These are phyloP conservation scores for Alternaria dauci DNA, from an alignment of 2,329 filamentous ascomycete genomes.

Conservation along the genomic window DNA sequence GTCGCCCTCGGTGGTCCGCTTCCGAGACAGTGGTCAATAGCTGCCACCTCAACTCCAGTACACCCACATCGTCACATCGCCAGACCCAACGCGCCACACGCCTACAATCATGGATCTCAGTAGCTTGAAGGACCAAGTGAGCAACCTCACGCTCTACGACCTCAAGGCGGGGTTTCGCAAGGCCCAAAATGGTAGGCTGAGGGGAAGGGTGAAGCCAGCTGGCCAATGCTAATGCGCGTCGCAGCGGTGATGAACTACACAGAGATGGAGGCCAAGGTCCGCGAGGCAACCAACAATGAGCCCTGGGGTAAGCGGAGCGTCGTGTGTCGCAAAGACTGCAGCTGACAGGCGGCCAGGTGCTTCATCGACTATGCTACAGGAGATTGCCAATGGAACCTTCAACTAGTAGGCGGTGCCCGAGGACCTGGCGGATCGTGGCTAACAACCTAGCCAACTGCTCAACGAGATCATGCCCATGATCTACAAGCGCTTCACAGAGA, in stretches of 20 bases:
- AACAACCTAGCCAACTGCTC: conserved; percentile 77
- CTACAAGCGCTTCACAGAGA: conserved; percentile 98
- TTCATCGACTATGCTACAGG: conserved; percentile 89
- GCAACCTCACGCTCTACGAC: conserved; percentile 93
- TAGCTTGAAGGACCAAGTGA: conserved; percentile 84
- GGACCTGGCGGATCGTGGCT: conserved; percentile 17
- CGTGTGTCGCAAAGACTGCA: conserved; percentile 49
- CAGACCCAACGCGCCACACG: conserved; percentile 11
- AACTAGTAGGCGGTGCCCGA: conserved; percentile 77
- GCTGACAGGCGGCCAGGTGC: conserved; percentile 59
- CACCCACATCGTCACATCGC: conserved; percentile 7
- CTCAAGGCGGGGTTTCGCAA: conserved; percentile 94
- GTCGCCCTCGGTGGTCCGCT: conserved; percentile 18
- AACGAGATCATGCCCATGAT: conserved; percentile 99
- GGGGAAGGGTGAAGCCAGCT: conserved; percentile 20
- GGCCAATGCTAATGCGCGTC: conserved; percentile 37
- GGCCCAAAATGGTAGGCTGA: conserved; percentile 86
- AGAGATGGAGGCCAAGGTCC: conserved; percentile 74
- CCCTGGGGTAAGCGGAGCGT: conserved; percentile 81
- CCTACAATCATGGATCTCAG: conserved; percentile 78
- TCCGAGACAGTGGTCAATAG: conserved; percentile 17
- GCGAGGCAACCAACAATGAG: conserved; percentile 98
- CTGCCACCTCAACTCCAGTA: conserved; percentile 14
- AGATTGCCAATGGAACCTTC: conserved; percentile 97
- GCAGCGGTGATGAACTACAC: conserved; percentile 97